phyloP scores from a whole-genome alignment of 768 basidiomycete species.

The Calocera viscosa region DNA sequence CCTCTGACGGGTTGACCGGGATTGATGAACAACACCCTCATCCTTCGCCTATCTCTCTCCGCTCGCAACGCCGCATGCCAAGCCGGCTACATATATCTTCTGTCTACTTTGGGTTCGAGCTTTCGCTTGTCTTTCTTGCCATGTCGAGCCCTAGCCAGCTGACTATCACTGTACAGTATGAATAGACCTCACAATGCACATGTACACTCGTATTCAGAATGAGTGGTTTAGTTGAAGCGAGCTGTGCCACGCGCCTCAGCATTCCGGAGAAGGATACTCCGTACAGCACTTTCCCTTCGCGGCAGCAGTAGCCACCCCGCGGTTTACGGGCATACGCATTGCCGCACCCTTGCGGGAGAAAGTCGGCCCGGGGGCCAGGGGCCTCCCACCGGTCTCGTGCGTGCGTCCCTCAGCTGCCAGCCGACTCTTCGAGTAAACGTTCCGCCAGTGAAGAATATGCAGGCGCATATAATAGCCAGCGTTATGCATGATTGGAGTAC shows the following conservation, averaged over 20 bases:
- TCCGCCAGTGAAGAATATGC: background rate
- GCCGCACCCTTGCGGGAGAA: background rate
- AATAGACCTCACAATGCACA: background rate
- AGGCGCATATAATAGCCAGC: background rate
- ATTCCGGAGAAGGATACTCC: background rate
- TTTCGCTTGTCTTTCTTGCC: background rate
- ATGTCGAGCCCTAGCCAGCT: background rate
- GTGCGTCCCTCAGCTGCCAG: background rate
- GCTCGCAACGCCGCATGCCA: background rate
- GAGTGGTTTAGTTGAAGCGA: no score
- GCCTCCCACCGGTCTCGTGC: background rate
- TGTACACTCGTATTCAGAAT: slow-evolving; percentile 2
- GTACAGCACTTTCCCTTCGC: background rate
- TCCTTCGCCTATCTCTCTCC: background rate
- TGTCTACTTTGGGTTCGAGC: background rate
- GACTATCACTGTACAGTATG: background rate
- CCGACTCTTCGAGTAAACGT: background rate
- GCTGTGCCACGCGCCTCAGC: no score
- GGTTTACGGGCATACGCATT: background rate
- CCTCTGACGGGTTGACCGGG: slow-evolving; percentile 5
- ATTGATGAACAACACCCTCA: background rate
- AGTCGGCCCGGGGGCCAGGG: background rate
- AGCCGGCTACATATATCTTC: background rate
- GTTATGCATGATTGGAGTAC: background rate
- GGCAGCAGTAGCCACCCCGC: background rate